Evolutionary conservation across 2,329 filamentous ascomycete genomes (phyloP), one percentile per base, ranked within the genome.

Genomic region (Fusarium bactridioides): DNA sequence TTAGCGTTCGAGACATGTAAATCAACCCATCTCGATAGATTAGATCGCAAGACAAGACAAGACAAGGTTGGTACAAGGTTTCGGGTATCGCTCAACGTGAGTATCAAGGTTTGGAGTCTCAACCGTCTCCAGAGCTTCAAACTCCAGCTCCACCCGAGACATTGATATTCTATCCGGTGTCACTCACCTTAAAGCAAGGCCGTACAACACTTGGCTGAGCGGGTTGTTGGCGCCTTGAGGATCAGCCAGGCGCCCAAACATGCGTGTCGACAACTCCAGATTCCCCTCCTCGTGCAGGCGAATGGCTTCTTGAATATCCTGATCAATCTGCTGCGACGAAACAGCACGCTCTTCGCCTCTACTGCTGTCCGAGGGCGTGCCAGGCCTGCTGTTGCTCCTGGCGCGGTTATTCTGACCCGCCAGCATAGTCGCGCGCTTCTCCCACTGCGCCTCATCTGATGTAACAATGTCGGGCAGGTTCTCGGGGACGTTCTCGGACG

Each of bases 301-400:
- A 79, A 99, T 99, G n/a, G 96, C 96, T 83, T 97, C 92, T 82
- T 98, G 95, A 65, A 99, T 97, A 81, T 93, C 91, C 65, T 88
- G 86, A 79, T 92, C 89, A 60, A 87, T 87, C 64, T 83, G 82
- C 78, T 88, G 85, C 53, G 84, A 85, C 59, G 85, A 87, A 43
- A 74, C 79, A 73, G 82, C 67, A 19, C 74, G 72, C 33, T 75
- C 75, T 51, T 65, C 41, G 29, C 80, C 74, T 58, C 76, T 78
- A 21, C 45, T 41, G 54, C 38, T 67, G 57, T 35, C 76, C 68
- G n/a, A 76, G 66, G 85, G 82, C 18, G 84, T 82, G 15, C 77
- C 71, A 9, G 86, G 83, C 23, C 81, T 81, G 40, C 70, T 73
- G 45, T 33, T 67, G 73, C 82, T 84, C 72, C 83, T 82, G 64